These are phyloP conservation scores for Bromus sterilis DNA, from an alignment of 176 grass and related monocot species.

Conservation along the genomic window DNA sequence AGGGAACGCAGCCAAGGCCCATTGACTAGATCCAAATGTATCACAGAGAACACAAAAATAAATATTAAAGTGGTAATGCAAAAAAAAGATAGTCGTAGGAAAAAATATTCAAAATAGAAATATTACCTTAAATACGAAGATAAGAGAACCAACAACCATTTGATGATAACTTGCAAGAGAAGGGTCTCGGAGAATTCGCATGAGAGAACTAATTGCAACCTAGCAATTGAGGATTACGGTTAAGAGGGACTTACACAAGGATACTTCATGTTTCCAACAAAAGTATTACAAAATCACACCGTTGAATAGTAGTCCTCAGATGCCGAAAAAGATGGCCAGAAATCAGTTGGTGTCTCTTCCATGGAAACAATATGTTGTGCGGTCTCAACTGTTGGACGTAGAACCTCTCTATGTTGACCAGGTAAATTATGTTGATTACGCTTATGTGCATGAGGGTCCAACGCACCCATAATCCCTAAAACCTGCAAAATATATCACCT, in stretches of 20 bases:
- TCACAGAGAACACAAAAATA: conserved; percentile 28
- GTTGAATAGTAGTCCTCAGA: conserved; percentile 99
- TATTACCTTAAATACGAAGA: conserved; percentile 96
- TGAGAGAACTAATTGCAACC: conserved; percentile 97
- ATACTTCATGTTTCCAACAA: background rate
- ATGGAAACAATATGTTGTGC: conserved; percentile 95
- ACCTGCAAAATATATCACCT: conserved; percentile 44
- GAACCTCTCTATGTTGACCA: conserved; percentile 70
- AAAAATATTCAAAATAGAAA: conserved; percentile 12
- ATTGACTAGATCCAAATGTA: conserved; percentile 63
- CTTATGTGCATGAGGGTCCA: conserved; percentile 94
- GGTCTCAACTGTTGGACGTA: conserved; percentile 58
- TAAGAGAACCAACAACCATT: conserved; percentile 87
- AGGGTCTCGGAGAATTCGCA: conserved; percentile 92
- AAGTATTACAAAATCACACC: conserved; percentile 43
- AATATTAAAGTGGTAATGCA: conserved; percentile 19
- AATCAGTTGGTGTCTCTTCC: conserved; percentile 91
- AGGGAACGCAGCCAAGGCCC: conserved; percentile 96
- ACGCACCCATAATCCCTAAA: conserved; percentile 98
- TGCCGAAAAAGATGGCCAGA: conserved; percentile 91
- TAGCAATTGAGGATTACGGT: conserved; percentile 30
- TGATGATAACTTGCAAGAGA: conserved; percentile 99
- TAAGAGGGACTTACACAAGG: conserved; percentile 3
- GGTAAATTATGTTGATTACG: conserved; percentile 86
- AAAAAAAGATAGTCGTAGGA: conserved; percentile 4